phyloP scores from a whole-genome alignment of 192 early-diverging fungal genomes.

The Umbelopsis ramanniana region DNA sequence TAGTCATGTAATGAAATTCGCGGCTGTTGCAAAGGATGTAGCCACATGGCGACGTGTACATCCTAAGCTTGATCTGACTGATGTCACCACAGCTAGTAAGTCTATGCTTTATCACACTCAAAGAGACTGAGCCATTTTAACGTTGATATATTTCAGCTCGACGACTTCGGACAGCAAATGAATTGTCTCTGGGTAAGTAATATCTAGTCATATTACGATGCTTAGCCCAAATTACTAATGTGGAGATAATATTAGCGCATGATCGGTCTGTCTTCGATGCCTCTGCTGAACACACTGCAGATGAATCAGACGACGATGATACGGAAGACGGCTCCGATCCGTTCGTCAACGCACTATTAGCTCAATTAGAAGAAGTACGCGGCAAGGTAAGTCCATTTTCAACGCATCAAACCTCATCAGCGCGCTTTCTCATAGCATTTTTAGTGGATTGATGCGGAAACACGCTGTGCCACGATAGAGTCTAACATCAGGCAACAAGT shows the following conservation, averaged over 20 bases:
- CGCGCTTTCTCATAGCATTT: constrained; percentile 25
- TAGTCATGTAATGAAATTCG: constrained; percentile 64
- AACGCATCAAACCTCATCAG: constrained; percentile 27
- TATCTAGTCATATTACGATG: not conserved
- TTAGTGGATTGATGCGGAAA: constrained; percentile 53
- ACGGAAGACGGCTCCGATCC: constrained; percentile 37
- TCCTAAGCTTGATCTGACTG: constrained; percentile 32
- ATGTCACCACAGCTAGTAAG: constrained; percentile 32
- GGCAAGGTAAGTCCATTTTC: constrained; percentile 44
- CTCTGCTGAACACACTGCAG: constrained; percentile 25
- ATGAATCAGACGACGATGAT: constrained; percentile 30
- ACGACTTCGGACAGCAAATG: not conserved
- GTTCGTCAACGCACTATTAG: constrained; percentile 40
- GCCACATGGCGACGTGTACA: constrained; percentile 48
- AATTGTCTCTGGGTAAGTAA: not conserved
- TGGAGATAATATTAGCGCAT: not conserved
- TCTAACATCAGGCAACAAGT: constrained; percentile 58
- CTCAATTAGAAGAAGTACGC: constrained; percentile 42
- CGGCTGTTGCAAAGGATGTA: constrained; percentile 62
- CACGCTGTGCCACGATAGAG: constrained; percentile 56
- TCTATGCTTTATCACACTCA: not conserved
- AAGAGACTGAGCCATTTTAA: not conserved
- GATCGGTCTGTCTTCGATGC: not conserved
- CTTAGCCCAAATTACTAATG: not conserved
- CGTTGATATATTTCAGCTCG: not conserved